Evolutionary conservation across 2,329 filamentous ascomycete species (phyloP).

Genomic region (Conoideocrella luteorostrata): DNA sequence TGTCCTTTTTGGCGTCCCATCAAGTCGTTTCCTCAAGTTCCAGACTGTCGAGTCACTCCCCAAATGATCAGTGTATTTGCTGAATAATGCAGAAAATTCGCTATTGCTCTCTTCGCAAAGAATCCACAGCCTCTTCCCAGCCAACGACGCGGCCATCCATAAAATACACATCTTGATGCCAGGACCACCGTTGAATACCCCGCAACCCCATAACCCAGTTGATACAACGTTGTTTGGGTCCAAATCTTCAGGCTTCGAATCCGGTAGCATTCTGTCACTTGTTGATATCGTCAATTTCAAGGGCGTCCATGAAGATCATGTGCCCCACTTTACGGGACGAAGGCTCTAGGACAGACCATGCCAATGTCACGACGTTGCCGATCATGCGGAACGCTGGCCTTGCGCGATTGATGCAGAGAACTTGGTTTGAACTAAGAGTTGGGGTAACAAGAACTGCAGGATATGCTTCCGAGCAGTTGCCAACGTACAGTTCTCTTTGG

Average conservation of each 20-base stretch:
- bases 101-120: constrained; percentile 12
- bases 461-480: constrained; percentile 27
- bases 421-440: constrained; percentile 19
- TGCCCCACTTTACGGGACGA: constrained; percentile 18
- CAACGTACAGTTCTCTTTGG: constrained; percentile 29
- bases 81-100: constrained; percentile 1
- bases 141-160: constrained; percentile 25
- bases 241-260: constrained; percentile 17
- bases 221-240: constrained; percentile 13
- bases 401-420: constrained; percentile 21
- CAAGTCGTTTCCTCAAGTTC: not conserved
- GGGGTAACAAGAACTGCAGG: constrained; percentile 27
- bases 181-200: constrained; percentile 27
- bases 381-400: constrained; percentile 22
- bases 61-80: not conserved
- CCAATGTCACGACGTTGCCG: constrained; percentile 24
- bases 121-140: constrained; percentile 15
- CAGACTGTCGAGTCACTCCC: not conserved
- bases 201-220: constrained; percentile 28
- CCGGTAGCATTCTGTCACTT: constrained; percentile 24
- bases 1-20: not conserved
- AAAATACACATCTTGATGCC: constrained; percentile 24
- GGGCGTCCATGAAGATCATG: constrained; percentile 30
- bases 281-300: constrained; percentile 27
- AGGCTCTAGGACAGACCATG: constrained; percentile 13